Conservation (phyloP, 2,329 filamentous ascomycete species). For the Cytospora chrysosperma region DNA sequence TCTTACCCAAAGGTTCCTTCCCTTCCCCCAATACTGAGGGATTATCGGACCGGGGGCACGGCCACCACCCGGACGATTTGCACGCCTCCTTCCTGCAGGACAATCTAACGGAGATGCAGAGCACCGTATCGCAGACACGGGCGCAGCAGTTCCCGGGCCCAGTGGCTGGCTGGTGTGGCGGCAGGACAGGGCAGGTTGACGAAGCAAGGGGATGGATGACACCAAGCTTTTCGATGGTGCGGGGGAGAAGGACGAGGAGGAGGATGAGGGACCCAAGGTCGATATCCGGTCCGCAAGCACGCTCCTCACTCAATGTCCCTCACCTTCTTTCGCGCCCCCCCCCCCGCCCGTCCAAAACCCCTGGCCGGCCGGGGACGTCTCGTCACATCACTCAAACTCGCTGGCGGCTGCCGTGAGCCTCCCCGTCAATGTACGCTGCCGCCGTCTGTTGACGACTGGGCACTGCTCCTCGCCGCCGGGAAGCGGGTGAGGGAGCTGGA, state of each 20-base stretch:
- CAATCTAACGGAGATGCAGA: not conserved
- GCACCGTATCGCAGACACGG: not conserved
- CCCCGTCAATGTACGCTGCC: not conserved
- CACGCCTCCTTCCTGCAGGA: not conserved
- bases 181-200: not conserved
- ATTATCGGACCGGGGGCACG: not conserved
- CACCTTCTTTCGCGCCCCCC: too few relatives aligned
- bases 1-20: too few relatives aligned
- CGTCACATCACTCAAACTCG: slow-evolving; percentile 10
- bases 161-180: not conserved
- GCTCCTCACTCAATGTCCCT: too few relatives aligned
- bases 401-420: slow-evolving; percentile 8
- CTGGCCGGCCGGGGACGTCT: not conserved
- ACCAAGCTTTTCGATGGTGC: not conserved
- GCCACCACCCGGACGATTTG: not conserved
- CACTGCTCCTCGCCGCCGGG: slow-evolving; percentile 18
- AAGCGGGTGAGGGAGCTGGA: not conserved
- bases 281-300: too few relatives aligned
- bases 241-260: too few relatives aligned
- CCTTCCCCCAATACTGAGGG: not conserved
- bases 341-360: too few relatives aligned
- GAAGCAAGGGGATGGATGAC: not conserved
- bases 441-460: not conserved
- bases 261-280: too few relatives aligned
- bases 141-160: not conserved